phyloP scores from a whole-genome alignment of 148 eudicot species.

The Salicornia ramosissima region DNA sequence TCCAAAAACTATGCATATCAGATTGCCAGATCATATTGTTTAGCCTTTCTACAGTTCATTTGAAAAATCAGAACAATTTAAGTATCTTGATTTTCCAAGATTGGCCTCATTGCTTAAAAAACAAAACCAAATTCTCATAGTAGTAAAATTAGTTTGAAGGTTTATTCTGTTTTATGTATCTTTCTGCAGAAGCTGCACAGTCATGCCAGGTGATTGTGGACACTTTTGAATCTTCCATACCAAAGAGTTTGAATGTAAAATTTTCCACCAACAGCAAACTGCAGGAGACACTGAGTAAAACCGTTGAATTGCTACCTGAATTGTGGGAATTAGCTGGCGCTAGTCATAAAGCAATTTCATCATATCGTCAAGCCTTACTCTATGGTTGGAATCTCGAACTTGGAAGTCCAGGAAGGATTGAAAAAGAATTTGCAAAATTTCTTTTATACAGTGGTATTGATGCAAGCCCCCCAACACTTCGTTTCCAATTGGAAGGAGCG shows the following conservation, averaged over 20 bases:
- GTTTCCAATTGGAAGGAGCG: conserved; percentile 62
- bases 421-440: conserved; percentile 60
- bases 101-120: neutral
- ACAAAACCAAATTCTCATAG: neutral
- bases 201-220: conserved; percentile 71
- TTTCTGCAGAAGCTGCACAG: conserved; percentile 84
- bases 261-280: conserved; percentile 55
- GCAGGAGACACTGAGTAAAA: conserved; percentile 56
- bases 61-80: too few relatives aligned
- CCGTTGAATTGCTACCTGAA: conserved; percentile 80
- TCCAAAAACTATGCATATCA: too few relatives aligned
- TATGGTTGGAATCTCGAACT: conserved; percentile 62
- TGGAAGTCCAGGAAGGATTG: conserved; percentile 50
- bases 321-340: conserved; percentile 53
- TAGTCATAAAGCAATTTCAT: conserved; percentile 52
- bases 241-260: conserved; percentile 66
- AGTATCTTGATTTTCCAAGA: neutral
- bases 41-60: too few relatives aligned
- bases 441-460: conserved; percentile 75
- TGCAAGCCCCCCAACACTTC: conserved; percentile 61
- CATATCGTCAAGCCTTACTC: conserved; percentile 70
- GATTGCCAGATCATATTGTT: too few relatives aligned
- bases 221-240: conserved; percentile 63
- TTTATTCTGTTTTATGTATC: conserved; percentile 19
- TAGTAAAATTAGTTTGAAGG: neutral